Evolutionary conservation across 495 filamentous ascomycete species (phyloP), one percentile per base, ranked within the genome.

Genomic region (Pyronema domesticum): DNA sequence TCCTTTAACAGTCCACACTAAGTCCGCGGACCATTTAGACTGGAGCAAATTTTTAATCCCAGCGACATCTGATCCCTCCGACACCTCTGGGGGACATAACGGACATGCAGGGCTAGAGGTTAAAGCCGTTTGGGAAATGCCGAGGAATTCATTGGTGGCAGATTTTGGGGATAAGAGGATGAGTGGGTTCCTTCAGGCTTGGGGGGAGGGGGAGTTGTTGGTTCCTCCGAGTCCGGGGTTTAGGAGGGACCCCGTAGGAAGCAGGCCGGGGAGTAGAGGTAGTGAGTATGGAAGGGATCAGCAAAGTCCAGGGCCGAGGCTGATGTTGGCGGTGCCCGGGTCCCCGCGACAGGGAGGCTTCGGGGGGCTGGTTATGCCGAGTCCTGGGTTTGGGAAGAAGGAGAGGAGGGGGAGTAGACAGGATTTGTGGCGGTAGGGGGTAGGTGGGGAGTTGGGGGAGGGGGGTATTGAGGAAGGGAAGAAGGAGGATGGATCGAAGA

Each of bases 21-120:
- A 64, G 35, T 50, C 30, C 13, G 47, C 52, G n/a, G 61, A 64
- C 23, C 60, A 64, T 52, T 53, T 55, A 37, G 61, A 63, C 18
- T 64, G 62, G 62, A 59, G 43, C 15, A 59, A 59, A 46, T 65
- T 52, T 46, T 53, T 43, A 2, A 42, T 61, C 3, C 14, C 18
- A 1, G 23, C 5, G 5, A 30, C 50, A 33, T 9, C 37, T 34
- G 6, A 14, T 34, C 13, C 14, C 1, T 46, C 50, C n/a, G n/a
- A n/a, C n/a, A n/a, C n/a, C n/a, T n/a, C n/a, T n/a, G n/a, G n/a
- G n/a, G n/a, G n/a, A n/a, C n/a, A n/a, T n/a, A n/a, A n/a, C n/a
- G 44, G 11, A 18, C 50, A 52, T 34, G 52, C 6, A 53, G 58
- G 55, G 13, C 34, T 61, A 36, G 51, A 56, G n/a, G 56, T 61